Evolutionary conservation across 129 eudicot genomes (phyloP).

Genomic region (Helianthus tuberosus): DNA sequence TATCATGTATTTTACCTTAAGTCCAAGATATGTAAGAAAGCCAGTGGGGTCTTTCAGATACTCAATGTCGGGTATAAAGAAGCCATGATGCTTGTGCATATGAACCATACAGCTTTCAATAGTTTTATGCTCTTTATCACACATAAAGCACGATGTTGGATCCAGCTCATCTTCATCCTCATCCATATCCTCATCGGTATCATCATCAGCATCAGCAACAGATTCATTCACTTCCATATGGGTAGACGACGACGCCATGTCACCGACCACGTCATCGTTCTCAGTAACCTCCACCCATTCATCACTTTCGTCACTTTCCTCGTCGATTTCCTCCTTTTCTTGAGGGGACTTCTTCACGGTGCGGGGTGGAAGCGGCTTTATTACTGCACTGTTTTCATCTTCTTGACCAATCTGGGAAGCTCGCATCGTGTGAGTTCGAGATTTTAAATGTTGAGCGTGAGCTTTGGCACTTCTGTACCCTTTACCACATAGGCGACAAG

Average conservation of each 20-base stretch:
- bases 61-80: constrained; percentile 89
- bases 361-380: constrained; percentile 79
- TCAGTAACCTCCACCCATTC: constrained; percentile 92
- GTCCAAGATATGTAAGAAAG: constrained; percentile 83
- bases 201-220: constrained; percentile 35
- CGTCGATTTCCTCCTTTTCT: constrained; percentile 35
- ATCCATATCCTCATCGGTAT: constrained; percentile 37
- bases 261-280: constrained; percentile 55
- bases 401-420: constrained; percentile 55
- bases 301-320: constrained; percentile 83
- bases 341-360: constrained; percentile 45
- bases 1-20: constrained; percentile 52
- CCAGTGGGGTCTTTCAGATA: constrained; percentile 89
- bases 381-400: constrained; percentile 54
- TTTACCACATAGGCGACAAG: constrained; percentile 88
- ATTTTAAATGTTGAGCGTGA: constrained; percentile 85
- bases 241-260: constrained; percentile 53
- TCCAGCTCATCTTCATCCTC: constrained; percentile 52
- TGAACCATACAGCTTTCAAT: constrained; percentile 90
- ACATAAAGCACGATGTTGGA: constrained; percentile 89
- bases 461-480: constrained; percentile 95
- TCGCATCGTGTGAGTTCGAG: constrained; percentile 73
- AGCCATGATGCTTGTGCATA: constrained; percentile 96
- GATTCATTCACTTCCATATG: constrained; percentile 50
- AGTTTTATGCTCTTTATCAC: constrained; percentile 74